Percentiles rank a stretch among this genome's conserved stretches.
These are phyloP conservation scores for Verticillium albo-atrum DNA, from an alignment of 2,329 filamentous ascomycete species.

Conservation along the genomic window DNA sequence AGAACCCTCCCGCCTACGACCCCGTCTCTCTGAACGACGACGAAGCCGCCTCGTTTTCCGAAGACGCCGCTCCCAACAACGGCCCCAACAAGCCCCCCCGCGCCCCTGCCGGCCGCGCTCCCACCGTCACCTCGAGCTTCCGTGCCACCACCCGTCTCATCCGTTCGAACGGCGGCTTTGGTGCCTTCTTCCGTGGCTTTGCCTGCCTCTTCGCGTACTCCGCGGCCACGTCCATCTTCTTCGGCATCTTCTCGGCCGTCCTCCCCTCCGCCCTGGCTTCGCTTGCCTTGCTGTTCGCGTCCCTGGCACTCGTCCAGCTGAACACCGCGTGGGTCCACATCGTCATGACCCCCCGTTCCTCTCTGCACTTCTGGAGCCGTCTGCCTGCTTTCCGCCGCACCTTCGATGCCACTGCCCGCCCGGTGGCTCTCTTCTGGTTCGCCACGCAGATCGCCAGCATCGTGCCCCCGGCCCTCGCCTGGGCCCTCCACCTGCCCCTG, in stretches of 20 bases:
- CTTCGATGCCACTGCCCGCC: constrained; percentile 64
- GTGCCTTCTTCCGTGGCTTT: constrained; percentile 67
- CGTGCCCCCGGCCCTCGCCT: constrained; percentile 34
- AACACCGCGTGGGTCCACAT: constrained; percentile 76
- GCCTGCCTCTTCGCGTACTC: constrained; percentile 38
- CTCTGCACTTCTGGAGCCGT: constrained; percentile 62
- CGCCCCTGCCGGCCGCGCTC: constrained; percentile 21
- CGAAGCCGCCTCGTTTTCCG: constrained; percentile 26
- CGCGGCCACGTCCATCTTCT: constrained; percentile 28
- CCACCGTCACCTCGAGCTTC: constrained; percentile 45
- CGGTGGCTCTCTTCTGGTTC: constrained; percentile 60
- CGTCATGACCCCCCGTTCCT: constrained; percentile 68
- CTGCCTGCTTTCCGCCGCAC: constrained; percentile 61
- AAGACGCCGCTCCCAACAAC: constrained; percentile 18
- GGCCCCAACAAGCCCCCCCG: constrained; percentile 7
- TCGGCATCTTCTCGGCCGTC: constrained; percentile 37
- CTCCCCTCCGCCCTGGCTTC: constrained; percentile 40
- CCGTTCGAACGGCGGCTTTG: constrained; percentile 56
- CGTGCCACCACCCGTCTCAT: constrained; percentile 52
- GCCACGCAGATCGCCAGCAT: constrained; percentile 45
- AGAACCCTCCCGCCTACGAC: constrained; percentile 49
- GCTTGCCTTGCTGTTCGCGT: constrained; percentile 51
- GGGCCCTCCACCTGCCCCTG: constrained; percentile 36
- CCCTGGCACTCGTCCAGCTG: constrained; percentile 56
- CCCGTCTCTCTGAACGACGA: constrained; percentile 40